phyloP scores from a whole-genome alignment of 2,329 filamentous ascomycete species.

The Talaromyces atroroseus region DNA sequence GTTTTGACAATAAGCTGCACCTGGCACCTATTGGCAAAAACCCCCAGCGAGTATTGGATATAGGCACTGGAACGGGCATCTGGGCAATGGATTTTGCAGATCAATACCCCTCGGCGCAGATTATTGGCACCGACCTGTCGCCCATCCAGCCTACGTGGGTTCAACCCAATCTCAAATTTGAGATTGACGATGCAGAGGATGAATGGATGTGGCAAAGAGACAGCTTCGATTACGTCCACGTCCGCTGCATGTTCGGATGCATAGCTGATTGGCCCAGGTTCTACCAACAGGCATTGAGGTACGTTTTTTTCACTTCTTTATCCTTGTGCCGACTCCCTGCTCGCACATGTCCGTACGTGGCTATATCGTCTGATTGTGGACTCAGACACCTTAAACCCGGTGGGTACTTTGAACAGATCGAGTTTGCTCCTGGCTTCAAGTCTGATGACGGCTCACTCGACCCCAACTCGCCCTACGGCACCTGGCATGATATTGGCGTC shows the following conservation, averaged over 20 bases:
- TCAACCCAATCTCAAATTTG: conserved; percentile 9
- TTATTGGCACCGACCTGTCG: conserved; percentile 18
- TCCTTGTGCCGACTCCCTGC: background rate
- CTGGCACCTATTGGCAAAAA: conserved; percentile 15
- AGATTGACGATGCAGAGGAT: conserved; percentile 23
- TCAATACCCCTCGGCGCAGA: conserved; percentile 1
- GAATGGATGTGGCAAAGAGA: conserved; percentile 20
- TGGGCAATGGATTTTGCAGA: conserved; percentile 7
- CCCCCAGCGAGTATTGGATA: background rate
- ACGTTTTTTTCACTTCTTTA: background rate
- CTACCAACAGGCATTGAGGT: conserved; percentile 24
- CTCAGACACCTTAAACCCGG: conserved; percentile 19
- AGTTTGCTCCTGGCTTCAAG: conserved; percentile 17
- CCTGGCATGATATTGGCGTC: background rate
- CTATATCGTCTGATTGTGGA: background rate
- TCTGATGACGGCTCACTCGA: background rate
- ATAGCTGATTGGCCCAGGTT: conserved; percentile 24
- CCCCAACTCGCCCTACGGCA: background rate
- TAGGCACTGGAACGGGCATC: conserved; percentile 5
- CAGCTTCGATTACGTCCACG: conserved; percentile 24
- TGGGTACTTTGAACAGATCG: conserved; percentile 24
- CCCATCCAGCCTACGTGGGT: conserved; percentile 15
- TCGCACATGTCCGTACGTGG: background rate
- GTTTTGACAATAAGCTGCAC: conserved; percentile 10
- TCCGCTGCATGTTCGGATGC: conserved; percentile 20